Conservation (phyloP, 163 green algal genomes). For the Scenedesmus sp. region DNA sequence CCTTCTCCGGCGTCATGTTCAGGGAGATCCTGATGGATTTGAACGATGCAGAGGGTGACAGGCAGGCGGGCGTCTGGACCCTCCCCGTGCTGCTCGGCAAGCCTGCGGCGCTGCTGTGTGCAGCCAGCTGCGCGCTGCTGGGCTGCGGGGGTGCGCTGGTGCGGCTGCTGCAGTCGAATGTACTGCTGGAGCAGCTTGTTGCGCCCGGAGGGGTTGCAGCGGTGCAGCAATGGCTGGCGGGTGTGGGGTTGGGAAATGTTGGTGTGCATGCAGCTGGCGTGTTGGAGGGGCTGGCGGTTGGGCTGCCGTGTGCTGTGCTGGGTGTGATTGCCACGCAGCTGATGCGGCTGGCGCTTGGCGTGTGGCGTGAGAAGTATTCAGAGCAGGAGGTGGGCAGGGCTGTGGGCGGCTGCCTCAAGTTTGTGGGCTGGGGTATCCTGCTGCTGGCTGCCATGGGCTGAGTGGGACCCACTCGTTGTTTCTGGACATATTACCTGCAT, state of each 20-base stretch:
- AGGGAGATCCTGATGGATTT: slow-evolving; percentile 80
- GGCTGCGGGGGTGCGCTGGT: slow-evolving; percentile 4
- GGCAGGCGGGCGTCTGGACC: slow-evolving; percentile 61
- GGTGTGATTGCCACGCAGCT: not conserved
- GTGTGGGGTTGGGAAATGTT: not conserved
- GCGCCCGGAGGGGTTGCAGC: not conserved
- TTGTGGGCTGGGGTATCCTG: slow-evolving; percentile 52
- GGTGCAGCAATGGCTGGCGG: not conserved
- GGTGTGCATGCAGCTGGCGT: not conserved
- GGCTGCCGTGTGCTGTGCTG: slow-evolving; percentile 18
- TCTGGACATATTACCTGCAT: not conserved
- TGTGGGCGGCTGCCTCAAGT: slow-evolving; percentile 52
- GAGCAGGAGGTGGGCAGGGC: slow-evolving; percentile 18
- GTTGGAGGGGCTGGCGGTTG: not conserved
- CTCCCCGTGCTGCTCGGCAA: slow-evolving; percentile 71
- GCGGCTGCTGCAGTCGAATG: slow-evolving; percentile 5
- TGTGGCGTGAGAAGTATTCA: slow-evolving; percentile 40
- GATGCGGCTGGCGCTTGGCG: slow-evolving; percentile 9
- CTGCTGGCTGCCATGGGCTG: slow-evolving; percentile 51
- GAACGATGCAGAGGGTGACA: slow-evolving; percentile 71
- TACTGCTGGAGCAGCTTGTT: not conserved
- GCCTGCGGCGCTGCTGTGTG: slow-evolving; percentile 43
- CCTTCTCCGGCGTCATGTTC: slow-evolving; percentile 69
- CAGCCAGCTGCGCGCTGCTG: slow-evolving; percentile 3
- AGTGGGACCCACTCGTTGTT: no score